Evolutionary conservation across 345 rosid genomes (phyloP).

Genomic region (Pugionium cornutum): DNA sequence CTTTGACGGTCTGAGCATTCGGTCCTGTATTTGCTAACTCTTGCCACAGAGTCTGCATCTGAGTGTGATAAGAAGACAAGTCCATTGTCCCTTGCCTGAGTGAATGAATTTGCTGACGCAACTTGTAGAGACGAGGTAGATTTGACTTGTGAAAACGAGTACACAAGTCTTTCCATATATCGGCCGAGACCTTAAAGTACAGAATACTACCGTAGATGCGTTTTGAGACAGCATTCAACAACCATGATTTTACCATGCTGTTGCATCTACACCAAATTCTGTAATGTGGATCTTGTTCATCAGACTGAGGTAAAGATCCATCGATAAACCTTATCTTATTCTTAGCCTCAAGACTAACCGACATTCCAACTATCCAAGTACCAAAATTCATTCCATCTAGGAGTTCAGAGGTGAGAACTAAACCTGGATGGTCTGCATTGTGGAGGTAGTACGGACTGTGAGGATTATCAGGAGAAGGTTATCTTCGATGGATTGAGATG

Average conservation of each 20-base stretch:
- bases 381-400: background rate
- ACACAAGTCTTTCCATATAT: background rate
- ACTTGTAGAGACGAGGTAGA: background rate
- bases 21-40: background rate
- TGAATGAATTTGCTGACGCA: background rate
- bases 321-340: background rate
- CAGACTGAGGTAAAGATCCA: background rate
- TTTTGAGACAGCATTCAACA: background rate
- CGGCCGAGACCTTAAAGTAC: background rate
- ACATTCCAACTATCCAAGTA: background rate
- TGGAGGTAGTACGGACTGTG: background rate
- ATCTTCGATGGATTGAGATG: too few relatives aligned
- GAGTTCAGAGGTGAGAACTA: background rate
- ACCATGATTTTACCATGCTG: background rate
- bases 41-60: background rate
- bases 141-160: background rate
- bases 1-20: background rate
- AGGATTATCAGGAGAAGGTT: background rate
- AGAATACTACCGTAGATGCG: background rate
- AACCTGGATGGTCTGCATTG: background rate
- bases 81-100: background rate
- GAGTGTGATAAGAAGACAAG: background rate
- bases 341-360: background rate
- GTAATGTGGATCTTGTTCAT: background rate
- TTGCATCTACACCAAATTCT: background rate